Evolutionary conservation across 2,329 filamentous ascomycete genomes (phyloP).

Genomic region (Mollisia scopiformis): DNA sequence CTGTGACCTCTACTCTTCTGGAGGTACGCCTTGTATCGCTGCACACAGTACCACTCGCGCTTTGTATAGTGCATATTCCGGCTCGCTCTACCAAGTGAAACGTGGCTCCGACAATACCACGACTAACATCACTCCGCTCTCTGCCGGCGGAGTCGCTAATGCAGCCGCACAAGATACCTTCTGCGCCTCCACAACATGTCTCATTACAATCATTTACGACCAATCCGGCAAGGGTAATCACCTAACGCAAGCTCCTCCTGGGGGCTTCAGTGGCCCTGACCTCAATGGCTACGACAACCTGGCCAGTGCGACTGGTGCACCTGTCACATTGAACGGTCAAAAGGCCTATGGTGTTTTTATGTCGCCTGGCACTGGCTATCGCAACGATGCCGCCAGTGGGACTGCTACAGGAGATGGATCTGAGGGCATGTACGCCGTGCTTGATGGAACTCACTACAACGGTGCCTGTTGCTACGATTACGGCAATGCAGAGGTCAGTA

Average conservation of each 20-base stretch:
- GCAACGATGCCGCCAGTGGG: constrained; percentile 56
- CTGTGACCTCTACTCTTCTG: constrained; percentile 63
- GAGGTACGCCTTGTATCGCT: constrained; percentile 64
- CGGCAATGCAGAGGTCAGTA: constrained; percentile 51
- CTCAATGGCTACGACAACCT: constrained; percentile 61
- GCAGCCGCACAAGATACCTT: constrained; percentile 63
- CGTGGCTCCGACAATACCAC: constrained; percentile 52
- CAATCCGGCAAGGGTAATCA: constrained; percentile 66
- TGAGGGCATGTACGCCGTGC: constrained; percentile 62
- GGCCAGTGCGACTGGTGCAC: constrained; percentile 61
- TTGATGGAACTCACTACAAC: constrained; percentile 64
- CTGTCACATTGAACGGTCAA: constrained; percentile 60
- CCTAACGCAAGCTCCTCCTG: constrained; percentile 63
- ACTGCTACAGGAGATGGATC: constrained; percentile 57
- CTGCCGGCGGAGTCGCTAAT: constrained; percentile 65
- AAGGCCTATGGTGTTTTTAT: constrained; percentile 68
- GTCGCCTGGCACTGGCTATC: constrained; percentile 64
- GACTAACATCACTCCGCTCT: constrained; percentile 44
- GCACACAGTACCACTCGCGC: constrained; percentile 68
- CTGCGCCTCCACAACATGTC: constrained; percentile 61
- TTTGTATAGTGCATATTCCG: constrained; percentile 56
- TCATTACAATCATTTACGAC: constrained; percentile 68
- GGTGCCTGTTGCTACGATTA: constrained; percentile 49
- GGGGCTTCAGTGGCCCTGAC: constrained; percentile 58
- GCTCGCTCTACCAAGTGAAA: constrained; percentile 61